These are phyloP conservation scores for Pestalotiopsis fici DNA, from an alignment of 2,329 filamentous ascomycete genomes.

Conservation along the genomic window DNA sequence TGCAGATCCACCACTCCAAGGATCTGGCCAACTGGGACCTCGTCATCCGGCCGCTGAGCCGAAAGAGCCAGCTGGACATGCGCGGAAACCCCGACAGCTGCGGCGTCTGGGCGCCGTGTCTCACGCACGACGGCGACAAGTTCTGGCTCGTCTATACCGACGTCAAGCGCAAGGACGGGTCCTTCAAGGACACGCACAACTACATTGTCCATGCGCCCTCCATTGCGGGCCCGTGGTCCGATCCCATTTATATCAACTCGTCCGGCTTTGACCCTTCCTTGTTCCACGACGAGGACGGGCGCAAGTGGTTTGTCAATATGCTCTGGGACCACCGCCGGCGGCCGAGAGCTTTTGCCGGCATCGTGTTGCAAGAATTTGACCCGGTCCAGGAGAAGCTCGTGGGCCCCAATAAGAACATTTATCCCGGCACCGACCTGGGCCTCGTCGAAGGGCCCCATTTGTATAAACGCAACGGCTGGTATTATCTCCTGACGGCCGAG, in stretches of 20 bases:
- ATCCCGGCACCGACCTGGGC: slow-evolving; percentile 53
- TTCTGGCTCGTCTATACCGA: slow-evolving; percentile 69
- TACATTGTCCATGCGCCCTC: slow-evolving; percentile 58
- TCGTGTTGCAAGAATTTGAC: slow-evolving; percentile 60
- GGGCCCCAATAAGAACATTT: slow-evolving; percentile 57
- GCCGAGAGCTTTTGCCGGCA: slow-evolving; percentile 54
- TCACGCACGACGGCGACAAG: slow-evolving; percentile 59
- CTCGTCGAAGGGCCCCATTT: slow-evolving; percentile 60
- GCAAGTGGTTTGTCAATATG: slow-evolving; percentile 61
- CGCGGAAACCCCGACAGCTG: slow-evolving; percentile 61
- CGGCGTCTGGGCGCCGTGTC: slow-evolving; percentile 66
- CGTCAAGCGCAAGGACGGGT: slow-evolving; percentile 67
- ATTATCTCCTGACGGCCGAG: slow-evolving; percentile 61
- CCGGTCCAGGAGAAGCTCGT: slow-evolving; percentile 48
- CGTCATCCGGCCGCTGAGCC: slow-evolving; percentile 45
- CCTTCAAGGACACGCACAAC: slow-evolving; percentile 65
- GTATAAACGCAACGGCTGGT: slow-evolving; percentile 59
- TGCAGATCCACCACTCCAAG: slow-evolving; percentile 55
- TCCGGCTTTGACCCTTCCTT: slow-evolving; percentile 64
- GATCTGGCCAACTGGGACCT: slow-evolving; percentile 56
- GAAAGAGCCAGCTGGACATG: slow-evolving; percentile 56
- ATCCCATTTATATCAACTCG: slow-evolving; percentile 59
- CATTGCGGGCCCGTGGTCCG: slow-evolving; percentile 63
- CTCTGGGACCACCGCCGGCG: slow-evolving; percentile 54
- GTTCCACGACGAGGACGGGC: slow-evolving; percentile 58